Base-by-base conservation (phyloP, 371 early-diverging fungal genomes). In the Apophysomyces elegans region DNA sequence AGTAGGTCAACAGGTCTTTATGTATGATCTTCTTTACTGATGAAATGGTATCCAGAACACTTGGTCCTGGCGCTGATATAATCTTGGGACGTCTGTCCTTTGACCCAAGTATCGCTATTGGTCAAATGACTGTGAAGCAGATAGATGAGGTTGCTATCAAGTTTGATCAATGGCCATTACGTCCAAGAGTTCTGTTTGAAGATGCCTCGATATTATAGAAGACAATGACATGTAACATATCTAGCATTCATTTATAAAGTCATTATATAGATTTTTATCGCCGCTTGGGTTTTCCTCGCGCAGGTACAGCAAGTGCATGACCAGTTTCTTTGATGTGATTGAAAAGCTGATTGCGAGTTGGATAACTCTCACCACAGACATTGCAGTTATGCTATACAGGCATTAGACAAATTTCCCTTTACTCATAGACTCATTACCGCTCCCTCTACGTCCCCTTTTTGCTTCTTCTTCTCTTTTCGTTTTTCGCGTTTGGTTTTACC, bases 321-420 rank as follows among this genome's bases (percentile, higher is more conserved):
- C 92, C 92, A 5, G 87, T 87, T 13, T 65, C 76, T 59, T 89
- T 87, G 58, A 93, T 87, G 67, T 94, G 95, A 0, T 74, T 71
- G 76, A 93, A 94, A 5, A 94, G 72, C 65, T 88, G 85, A 65
- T 88, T 92, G 58, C 91, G 81, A 9, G 89, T 81, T 11, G 79
- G 61, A 76, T 89, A 93, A 37, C 65, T 73, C 7, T 72, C 78
- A 0, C 68, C 63, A 71, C 95, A 94, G 0, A 90, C 88, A 61
- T 89, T 89, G 73, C 95, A 94, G 13, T 58, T 66, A 39, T 75
- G 67, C 66, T 72, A 62, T 46, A 58, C 13, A 18, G 56, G 35
- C 14, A 57, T 35, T 6, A 13, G 37, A 12, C 43, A 56, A 44
- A 45, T 56, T 56, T 44, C 18, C 56, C 59, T 59, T 67, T 59